A percentile compares a stretch with the other conserved stretches of the same genome.
Evolutionary conservation across 108 stramenopile genomes (phyloP).

Genomic region (Mediolabrus comicus): DNA sequence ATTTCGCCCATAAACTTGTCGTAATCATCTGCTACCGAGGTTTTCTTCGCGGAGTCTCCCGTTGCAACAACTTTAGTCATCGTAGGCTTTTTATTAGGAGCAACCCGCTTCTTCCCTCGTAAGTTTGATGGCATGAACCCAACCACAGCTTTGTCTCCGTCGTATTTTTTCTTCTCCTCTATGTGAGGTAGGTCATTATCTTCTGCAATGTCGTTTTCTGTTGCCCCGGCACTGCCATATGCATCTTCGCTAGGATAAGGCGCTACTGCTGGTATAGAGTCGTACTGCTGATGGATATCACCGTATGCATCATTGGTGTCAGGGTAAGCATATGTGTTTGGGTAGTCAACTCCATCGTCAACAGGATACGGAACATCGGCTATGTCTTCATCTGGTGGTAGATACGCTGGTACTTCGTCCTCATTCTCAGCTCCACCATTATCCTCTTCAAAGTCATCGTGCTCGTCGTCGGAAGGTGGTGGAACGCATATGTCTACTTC

Average conservation of each 20-base stretch:
- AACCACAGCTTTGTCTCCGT: constrained; percentile 75
- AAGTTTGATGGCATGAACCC: constrained; percentile 74
- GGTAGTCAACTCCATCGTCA: constrained; percentile 18
- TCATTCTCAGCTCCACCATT: not conserved
- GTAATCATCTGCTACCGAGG: constrained; percentile 43
- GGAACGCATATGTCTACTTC: not conserved
- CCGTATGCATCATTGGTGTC: constrained; percentile 23
- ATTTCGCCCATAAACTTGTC: constrained; percentile 54
- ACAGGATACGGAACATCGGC: constrained; percentile 28
- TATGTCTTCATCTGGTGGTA: not conserved
- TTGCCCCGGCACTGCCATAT: not conserved
- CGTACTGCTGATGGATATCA: not conserved
- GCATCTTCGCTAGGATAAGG: constrained; percentile 36
- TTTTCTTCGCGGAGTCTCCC: not conserved
- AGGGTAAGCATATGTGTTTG: constrained; percentile 27
- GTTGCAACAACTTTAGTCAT: not conserved
- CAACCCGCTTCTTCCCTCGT: constrained; percentile 31
- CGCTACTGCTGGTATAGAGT: constrained; percentile 28
- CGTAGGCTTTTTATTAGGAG: constrained; percentile 6
- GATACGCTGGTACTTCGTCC: constrained; percentile 6
- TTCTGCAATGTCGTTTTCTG: not conserved
- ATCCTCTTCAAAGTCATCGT: not conserved
- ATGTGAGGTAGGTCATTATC: constrained; percentile 2
- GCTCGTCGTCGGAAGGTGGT: constrained; percentile 5
- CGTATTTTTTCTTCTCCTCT: constrained; percentile 51